These are phyloP conservation scores for Plicaturopsis crispa DNA, from an alignment of 768 basidiomycete species.

Conservation along the genomic window DNA sequence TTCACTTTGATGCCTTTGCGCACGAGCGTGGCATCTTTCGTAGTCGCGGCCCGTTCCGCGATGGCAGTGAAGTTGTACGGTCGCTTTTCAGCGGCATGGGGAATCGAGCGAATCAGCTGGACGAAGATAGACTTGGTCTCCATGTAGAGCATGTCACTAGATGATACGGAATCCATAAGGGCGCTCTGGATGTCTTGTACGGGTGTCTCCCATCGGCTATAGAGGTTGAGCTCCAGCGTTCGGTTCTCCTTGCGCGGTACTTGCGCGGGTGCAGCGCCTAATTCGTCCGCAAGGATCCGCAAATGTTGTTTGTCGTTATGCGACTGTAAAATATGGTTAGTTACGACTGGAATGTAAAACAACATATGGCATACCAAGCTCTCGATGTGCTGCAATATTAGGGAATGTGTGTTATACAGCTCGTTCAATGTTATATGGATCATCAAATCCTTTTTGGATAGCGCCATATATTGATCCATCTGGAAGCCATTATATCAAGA, in stretches of 20 bases:
- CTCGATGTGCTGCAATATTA: constrained; percentile 93
- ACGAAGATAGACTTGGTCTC: constrained; percentile 99
- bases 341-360: constrained; percentile 1
- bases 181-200: constrained; percentile 97
- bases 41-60: constrained; percentile 93
- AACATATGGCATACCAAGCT: constrained; percentile 57
- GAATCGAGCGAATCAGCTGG: constrained; percentile 92
- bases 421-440: constrained; percentile 99
- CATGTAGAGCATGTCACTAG: constrained; percentile 99
- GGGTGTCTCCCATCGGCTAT: constrained; percentile 98
- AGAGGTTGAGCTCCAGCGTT: constrained; percentile 84
- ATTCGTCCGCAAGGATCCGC: constrained; percentile 93
- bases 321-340: constrained; percentile 43
- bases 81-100: constrained; percentile 71
- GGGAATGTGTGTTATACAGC: constrained; percentile 96
- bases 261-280: constrained; percentile 87
- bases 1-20: constrained; percentile 99
- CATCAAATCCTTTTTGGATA: constrained; percentile 97
- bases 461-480: constrained; percentile 99
- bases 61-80: constrained; percentile 86
- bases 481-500: constrained; percentile 21
- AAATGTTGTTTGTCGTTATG: constrained; percentile 97
- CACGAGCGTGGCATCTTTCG: constrained; percentile 93
- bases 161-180: constrained; percentile 94
- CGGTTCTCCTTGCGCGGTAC: constrained; percentile 98